phyloP scores from a whole-genome alignment of 2,329 filamentous ascomycete genomes.

The Trichoderma koningiopsis region DNA sequence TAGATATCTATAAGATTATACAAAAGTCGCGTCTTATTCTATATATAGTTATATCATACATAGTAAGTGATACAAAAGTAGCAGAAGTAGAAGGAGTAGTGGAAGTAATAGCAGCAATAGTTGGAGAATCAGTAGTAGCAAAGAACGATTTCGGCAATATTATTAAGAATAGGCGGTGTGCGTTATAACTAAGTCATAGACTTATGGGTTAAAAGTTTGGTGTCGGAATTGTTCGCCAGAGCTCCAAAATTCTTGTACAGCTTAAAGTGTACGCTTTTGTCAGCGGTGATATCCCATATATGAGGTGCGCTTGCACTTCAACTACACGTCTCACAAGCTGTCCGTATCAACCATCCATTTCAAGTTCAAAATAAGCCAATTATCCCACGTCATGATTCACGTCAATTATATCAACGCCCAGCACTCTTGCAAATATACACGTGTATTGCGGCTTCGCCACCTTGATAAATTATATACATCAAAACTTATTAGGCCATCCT shows the following conservation, averaged over 20 bases:
- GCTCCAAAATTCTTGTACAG: not conserved
- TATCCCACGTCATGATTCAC: not conserved
- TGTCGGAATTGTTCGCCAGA: not conserved
- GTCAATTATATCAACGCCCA: not conserved
- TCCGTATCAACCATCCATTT: not conserved
- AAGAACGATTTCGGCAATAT: not conserved
- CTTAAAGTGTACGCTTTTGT: not conserved
- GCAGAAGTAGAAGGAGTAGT: no score
- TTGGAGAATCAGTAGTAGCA: not conserved
- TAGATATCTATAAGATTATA: not conserved
- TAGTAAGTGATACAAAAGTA: no score
- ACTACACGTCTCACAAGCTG: not conserved
- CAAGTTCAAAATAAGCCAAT: not conserved
- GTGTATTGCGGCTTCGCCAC: not conserved
- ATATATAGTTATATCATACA: no score
- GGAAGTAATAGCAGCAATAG: not conserved
- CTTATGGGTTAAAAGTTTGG: no score
- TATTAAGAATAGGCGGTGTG: no score
- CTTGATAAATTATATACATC: slow-evolving; percentile 17
- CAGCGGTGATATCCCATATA: not conserved
- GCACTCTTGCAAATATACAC: not conserved
- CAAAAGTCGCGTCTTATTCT: not conserved
- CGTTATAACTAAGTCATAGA: not conserved
- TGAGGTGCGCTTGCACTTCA: not conserved
- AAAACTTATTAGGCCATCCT: not conserved